A percentile compares a stretch with the other conserved stretches of the same genome.
These are phyloP conservation scores for Stenocarpella maydis DNA, from an alignment of 2,329 filamentous ascomycete species.

Conservation along the genomic window DNA sequence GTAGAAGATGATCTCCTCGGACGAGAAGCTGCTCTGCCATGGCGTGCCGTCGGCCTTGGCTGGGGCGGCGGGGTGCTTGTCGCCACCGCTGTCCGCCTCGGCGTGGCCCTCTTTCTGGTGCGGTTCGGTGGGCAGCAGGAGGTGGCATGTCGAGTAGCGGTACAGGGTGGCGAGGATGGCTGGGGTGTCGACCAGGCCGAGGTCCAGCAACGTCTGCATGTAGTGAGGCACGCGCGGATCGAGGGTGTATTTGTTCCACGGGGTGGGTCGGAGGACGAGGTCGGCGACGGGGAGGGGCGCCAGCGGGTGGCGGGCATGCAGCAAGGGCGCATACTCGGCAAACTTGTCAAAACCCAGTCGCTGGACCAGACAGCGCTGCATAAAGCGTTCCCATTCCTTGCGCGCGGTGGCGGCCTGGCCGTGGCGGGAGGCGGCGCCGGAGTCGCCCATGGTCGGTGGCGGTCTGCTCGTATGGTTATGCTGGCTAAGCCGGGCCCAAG, in stretches of 20 bases:
- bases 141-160: constrained; percentile 63
- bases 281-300: constrained; percentile 62
- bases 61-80: constrained; percentile 22
- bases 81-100: constrained; percentile 32
- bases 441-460: constrained; percentile 27
- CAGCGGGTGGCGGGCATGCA: constrained; percentile 61
- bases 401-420: constrained; percentile 33
- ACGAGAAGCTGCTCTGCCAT: constrained; percentile 65
- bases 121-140: constrained; percentile 39
- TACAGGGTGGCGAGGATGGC: constrained; percentile 64
- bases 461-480: neutral
- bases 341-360: constrained; percentile 65
- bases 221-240: constrained; percentile 69
- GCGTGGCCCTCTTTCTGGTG: constrained; percentile 25
- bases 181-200: constrained; percentile 60
- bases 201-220: constrained; percentile 61
- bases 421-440: constrained; percentile 27
- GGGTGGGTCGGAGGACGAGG: constrained; percentile 64
- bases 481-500: neutral
- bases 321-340: constrained; percentile 56
- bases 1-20: constrained; percentile 93
- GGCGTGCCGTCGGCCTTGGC: constrained; percentile 42
- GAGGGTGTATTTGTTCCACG: constrained; percentile 56
- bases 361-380: constrained; percentile 57
- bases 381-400: constrained; percentile 59